These are phyloP conservation scores for Domatiomyces globalis DNA, from an alignment of 2,329 filamentous ascomycete species.

Conservation along the genomic window DNA sequence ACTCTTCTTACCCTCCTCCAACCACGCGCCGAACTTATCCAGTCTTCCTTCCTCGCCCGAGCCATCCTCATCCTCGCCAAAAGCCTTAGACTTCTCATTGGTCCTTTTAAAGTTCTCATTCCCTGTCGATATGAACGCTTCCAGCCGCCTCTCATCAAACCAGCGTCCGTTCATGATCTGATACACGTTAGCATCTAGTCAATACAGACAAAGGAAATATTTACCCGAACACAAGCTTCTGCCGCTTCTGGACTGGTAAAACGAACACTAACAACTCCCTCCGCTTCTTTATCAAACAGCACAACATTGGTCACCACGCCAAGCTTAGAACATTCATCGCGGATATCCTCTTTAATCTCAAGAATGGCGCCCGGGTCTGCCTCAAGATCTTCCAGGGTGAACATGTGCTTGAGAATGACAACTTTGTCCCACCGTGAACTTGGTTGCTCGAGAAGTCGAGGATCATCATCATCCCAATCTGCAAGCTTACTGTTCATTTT, in stretches of 20 bases:
- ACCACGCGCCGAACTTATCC: constrained; percentile 36
- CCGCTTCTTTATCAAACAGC: constrained; percentile 71
- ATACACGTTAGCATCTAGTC: not conserved
- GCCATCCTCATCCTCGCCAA: constrained; percentile 33
- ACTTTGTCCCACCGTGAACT: constrained; percentile 56
- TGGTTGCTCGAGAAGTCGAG: constrained; percentile 43
- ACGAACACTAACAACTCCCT: constrained; percentile 72
- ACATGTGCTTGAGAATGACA: constrained; percentile 85
- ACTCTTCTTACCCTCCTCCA: constrained; percentile 30
- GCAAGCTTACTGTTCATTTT: constrained; percentile 77
- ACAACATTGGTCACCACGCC: constrained; percentile 84
- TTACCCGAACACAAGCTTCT: constrained; percentile 48
- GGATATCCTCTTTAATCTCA: constrained; percentile 89
- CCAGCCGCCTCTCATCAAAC: constrained; percentile 58
- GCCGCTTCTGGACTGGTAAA: constrained; percentile 62
- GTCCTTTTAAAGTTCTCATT: constrained; percentile 60
- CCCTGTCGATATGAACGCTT: constrained; percentile 57
- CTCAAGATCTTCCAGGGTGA: constrained; percentile 70
- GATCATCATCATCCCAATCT: constrained; percentile 89
- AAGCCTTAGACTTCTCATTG: constrained; percentile 28
- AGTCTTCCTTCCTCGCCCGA: constrained; percentile 34
- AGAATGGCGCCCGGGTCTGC: constrained; percentile 70
- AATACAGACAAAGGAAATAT: constrained; percentile 6
- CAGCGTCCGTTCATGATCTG: constrained; percentile 63
- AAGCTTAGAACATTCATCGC: constrained; percentile 74